Percentiles rank a stretch among this genome's conserved stretches.
Evolutionary conservation across 2,329 filamentous ascomycete species (phyloP).

Genomic region (Zymoseptoria brevis): DNA sequence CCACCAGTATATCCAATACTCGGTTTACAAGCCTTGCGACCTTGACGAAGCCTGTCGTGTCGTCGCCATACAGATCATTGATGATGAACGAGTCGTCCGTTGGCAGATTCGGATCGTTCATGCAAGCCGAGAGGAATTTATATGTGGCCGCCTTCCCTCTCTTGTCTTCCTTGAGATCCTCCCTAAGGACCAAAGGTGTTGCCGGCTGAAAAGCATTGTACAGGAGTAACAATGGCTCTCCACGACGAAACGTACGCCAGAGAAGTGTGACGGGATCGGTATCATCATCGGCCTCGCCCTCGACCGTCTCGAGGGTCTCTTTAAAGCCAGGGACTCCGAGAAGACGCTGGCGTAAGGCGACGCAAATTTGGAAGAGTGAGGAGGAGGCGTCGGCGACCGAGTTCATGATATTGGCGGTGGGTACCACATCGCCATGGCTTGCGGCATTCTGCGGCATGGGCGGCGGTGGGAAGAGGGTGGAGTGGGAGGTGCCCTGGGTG

Average conservation of each 20-base stretch:
- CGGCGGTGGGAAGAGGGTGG: conserved; percentile 37
- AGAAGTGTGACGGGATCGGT: conserved; percentile 80
- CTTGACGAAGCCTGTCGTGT: conserved; percentile 96
- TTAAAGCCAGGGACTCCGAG: conserved; percentile 78
- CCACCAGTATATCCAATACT: conserved; percentile 78
- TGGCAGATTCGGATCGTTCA: conserved; percentile 71
- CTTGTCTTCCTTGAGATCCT: conserved; percentile 58
- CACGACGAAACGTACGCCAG: conserved; percentile 78
- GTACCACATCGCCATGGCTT: conserved; percentile 51
- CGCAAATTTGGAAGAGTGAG: conserved; percentile 92
- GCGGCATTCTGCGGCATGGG: conserved; percentile 29
- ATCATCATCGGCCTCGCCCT: conserved; percentile 58
- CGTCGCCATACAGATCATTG: conserved; percentile 81
- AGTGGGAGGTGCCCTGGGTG: conserved; percentile 38
- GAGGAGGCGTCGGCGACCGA: conserved; percentile 84
- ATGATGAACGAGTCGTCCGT: conserved; percentile 84
- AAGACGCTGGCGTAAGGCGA: conserved; percentile 73
- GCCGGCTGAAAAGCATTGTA: conserved; percentile 77
- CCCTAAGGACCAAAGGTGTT: conserved; percentile 47
- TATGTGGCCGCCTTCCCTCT: conserved; percentile 81
- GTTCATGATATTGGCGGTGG: conserved; percentile 93
- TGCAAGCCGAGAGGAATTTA: conserved; percentile 84
- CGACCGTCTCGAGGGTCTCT: conserved; percentile 62
- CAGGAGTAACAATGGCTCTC: conserved; percentile 75
- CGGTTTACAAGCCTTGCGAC: conserved; percentile 88